Evolutionary conservation across 805 yeast genomes (phyloP), one percentile per base, ranked within the genome.

Genomic region (Zygoascus biomembranicola): DNA sequence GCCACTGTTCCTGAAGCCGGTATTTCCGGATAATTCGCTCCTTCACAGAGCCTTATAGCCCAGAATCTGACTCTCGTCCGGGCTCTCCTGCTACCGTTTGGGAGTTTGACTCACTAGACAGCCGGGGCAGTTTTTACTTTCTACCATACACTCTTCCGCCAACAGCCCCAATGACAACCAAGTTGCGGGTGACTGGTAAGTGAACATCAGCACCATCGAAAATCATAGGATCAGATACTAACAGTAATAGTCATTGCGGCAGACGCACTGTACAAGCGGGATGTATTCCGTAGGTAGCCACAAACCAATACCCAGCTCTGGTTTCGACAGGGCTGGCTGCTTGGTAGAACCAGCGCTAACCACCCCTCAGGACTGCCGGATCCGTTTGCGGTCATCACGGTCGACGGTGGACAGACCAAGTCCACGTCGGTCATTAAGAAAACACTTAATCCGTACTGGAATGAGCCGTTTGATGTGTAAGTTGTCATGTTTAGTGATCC

Each of bases 381-480:
- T 69, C 99, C 99, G 10, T 94, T 94, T 73, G 97, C 97, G 1
- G 98, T 94, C 37, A 75, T 94, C 57, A 92, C 98, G 11, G 90
- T 94, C n/a, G 99, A 94, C 69, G 98, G 98, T 3, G 83, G 87
- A 19, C 99, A 94, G 67, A 94, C 98, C 1, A 89, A 89, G 66
- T 86, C 97, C 18, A 94, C 99, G 1, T 82, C 89, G 50, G 94
- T 96, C 37, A 94, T 95, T 32, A 88, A 89, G 65, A 90, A 88
- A 71, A 94, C 98, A 2, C 74, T 92, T 61, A 89, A 94, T 65
- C 99, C 99, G 10, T 94, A 90, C 71, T 94, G 99, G 99, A 90
- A 94, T 71, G 97, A 94, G 70, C 74, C 86, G 1, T 94, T 92
- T 65, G 79, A 80, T 53, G 90, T 94, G 56, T 49, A 53, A 26